Base-by-base conservation (phyloP, 2,329 filamentous ascomycete species). In the Pestalotiopsis sp. region DNA sequence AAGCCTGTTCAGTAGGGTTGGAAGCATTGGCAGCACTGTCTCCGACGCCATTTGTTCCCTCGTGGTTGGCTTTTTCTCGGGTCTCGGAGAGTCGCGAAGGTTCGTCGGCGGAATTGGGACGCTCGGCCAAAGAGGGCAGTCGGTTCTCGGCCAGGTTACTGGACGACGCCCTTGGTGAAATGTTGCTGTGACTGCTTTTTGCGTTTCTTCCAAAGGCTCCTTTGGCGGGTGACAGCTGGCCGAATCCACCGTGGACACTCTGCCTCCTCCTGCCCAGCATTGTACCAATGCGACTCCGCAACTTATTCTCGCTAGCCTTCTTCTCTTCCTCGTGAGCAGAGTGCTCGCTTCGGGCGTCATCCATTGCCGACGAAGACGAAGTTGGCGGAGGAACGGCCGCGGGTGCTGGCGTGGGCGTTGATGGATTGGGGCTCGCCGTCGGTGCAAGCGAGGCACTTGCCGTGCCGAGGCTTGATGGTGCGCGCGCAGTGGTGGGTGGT, bases 181-280 rank as follows among this genome's bases (percentile, higher is more conserved):
- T 79, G 17, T 52, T 52, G 27, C 89, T 87, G 68, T 93, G 90
- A 76, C 90, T 92, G 72, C 88, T 90, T 72, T 87, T 88, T 36
- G 89, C 83, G 61, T 82, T 83, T 65, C 91, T 87, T 49, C 89
- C 87, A 75, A 94, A 92, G 1, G 87, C 84, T 23, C 84, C 83
- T 77, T 89, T 91, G 45, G 83, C 80, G 2, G 87, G 85, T 0
- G 86, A 91, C 73, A 86, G 83, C 77, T 82, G 86, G 69, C 83
- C 87, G 76, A 87, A 91, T 57, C 90, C 83, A 70, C 85, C 85
- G 79, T 93, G 84, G 68, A 92, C 83, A 78, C 90, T 93, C 78
- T 92, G 90, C 52, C 91, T 85, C 69, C 90, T 83, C 25, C 90
- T 85, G 36, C 88, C 87, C 59, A 93, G 85, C 83, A 93, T 91